These are phyloP conservation scores for Coemansia sp. DNA, from an alignment of 192 early-diverging fungal genomes.

Conservation along the genomic window DNA sequence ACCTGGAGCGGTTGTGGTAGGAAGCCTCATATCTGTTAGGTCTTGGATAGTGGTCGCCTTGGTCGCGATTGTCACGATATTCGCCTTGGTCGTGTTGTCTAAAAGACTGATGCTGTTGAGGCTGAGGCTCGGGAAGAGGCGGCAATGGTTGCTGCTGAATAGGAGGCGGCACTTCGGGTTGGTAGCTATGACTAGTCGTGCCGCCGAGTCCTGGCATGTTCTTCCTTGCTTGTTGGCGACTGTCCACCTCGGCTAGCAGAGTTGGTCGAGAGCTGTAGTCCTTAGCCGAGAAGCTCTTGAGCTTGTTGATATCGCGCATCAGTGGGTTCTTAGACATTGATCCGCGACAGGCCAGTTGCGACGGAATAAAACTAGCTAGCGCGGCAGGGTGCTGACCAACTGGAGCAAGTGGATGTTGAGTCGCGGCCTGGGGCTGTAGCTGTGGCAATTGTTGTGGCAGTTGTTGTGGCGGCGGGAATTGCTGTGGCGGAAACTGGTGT, in stretches of 20 bases:
- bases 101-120: constrained; percentile 12
- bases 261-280: constrained; percentile 50
- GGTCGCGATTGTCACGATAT: constrained; percentile 13
- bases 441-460: no score
- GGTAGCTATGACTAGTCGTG: constrained; percentile 47
- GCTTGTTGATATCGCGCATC: constrained; percentile 54
- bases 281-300: constrained; percentile 47
- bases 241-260: constrained; percentile 48
- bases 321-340: constrained; percentile 45
- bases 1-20: constrained; percentile 3
- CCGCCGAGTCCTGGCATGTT: constrained; percentile 55
- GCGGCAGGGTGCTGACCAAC: constrained; percentile 21
- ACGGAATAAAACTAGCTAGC: constrained; percentile 45
- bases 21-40: constrained; percentile 8
- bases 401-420: background rate
- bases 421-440: background rate
- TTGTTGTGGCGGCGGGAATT: constrained; percentile 5
- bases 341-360: constrained; percentile 12
- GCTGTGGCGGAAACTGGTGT: background rate
- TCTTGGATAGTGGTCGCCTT: constrained; percentile 11
- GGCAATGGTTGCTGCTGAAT: constrained; percentile 9
- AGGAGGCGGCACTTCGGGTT: constrained; percentile 21
- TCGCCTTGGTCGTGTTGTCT: constrained; percentile 12
- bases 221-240: constrained; percentile 44
- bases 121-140: constrained; percentile 1